A percentile compares a stretch with the other conserved stretches of the same genome.
Evolutionary conservation across 331 rosid species (phyloP).

Genomic region (Arachis monticola): DNA sequence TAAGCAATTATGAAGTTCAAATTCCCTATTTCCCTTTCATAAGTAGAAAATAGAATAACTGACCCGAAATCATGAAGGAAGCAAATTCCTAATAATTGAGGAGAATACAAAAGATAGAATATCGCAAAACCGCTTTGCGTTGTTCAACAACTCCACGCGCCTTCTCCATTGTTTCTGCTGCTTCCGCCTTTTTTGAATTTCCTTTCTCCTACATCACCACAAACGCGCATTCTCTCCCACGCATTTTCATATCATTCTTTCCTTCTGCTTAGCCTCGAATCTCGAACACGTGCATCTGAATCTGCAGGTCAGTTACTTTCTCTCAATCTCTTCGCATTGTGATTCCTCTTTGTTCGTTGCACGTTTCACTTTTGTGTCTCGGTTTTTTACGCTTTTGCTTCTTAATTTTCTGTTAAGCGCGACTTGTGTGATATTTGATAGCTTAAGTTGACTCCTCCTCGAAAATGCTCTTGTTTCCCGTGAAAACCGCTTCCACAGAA

Average conservation of each 20-base stretch:
- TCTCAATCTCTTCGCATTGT: slow-evolving; percentile 10
- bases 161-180: background rate
- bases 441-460: background rate
- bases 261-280: slow-evolving; percentile 5
- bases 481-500: background rate
- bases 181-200: slow-evolving; percentile 17
- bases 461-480: background rate
- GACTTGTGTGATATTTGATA: background rate
- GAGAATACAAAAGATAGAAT: background rate
- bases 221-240: background rate
- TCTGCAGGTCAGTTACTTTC: slow-evolving; percentile 11
- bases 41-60: too few species aligned
- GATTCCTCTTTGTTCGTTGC: slow-evolving; percentile 12
- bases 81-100: background rate
- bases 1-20: too few species aligned
- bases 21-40: too few species aligned
- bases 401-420: background rate
- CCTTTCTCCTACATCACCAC: background rate
- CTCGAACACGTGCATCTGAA: slow-evolving; percentile 37
- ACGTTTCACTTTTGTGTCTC: slow-evolving; percentile 12
- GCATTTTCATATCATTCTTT: background rate
- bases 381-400: background rate
- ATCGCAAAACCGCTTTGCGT: background rate
- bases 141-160: slow-evolving; percentile 35
- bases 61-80: too few species aligned